Conservation (phyloP, 2,329 filamentous ascomycete species). For the Cordyceps cicadae region DNA sequence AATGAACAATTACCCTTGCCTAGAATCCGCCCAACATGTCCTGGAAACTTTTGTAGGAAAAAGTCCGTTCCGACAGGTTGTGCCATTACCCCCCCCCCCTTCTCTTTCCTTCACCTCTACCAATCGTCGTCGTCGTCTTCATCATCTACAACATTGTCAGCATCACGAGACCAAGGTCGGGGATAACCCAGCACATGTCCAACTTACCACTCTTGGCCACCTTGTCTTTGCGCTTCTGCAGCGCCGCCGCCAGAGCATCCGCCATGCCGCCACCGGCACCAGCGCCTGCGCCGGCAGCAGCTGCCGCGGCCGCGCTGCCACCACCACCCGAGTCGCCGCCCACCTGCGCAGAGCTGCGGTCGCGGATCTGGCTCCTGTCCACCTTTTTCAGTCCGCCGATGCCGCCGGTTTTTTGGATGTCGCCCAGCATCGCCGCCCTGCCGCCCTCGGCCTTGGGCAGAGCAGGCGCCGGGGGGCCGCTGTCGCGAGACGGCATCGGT, state of each 20-base stretch:
- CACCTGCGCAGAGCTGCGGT: constrained; percentile 59
- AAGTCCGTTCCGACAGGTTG: neutral
- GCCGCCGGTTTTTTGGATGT: constrained; percentile 63
- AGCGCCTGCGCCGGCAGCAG: constrained; percentile 36
- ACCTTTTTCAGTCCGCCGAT: constrained; percentile 68
- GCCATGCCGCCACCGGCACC: constrained; percentile 60
- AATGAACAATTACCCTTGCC: neutral
- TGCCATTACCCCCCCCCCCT: neutral
- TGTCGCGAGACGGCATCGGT: constrained; percentile 52
- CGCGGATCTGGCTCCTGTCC: constrained; percentile 58
- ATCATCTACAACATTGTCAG: constrained; percentile 49
- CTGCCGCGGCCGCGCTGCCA: constrained; percentile 43
- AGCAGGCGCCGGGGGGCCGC: constrained; percentile 40
- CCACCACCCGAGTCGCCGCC: constrained; percentile 41
- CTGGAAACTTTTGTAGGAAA: neutral
- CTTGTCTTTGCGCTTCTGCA: constrained; percentile 83
- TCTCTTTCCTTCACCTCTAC: constrained; percentile 28
- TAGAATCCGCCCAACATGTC: neutral
- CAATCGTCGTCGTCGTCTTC: constrained; percentile 72
- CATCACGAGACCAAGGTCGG: constrained; percentile 10
- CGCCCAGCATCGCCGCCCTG: constrained; percentile 56
- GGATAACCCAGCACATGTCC: neutral
- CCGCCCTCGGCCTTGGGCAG: constrained; percentile 34
- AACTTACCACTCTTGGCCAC: constrained; percentile 89
- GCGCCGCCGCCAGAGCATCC: constrained; percentile 68